These are phyloP conservation scores for Boletus vermiculosoides DNA, from an alignment of 768 basidiomycete genomes.

Conservation along the genomic window DNA sequence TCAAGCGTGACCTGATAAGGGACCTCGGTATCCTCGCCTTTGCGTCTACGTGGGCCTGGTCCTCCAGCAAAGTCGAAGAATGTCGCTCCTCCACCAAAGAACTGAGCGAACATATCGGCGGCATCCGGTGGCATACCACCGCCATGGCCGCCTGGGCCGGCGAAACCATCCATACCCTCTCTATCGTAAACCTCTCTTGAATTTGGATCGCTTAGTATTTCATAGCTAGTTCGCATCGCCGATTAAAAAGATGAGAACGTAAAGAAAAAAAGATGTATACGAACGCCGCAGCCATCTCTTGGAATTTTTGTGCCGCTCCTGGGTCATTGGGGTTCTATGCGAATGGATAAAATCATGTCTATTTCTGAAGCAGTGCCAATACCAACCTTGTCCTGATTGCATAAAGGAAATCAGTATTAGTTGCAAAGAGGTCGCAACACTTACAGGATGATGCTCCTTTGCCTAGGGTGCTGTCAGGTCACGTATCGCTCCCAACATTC, in stretches of 20 bases:
- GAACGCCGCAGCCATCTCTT: slow-evolving; percentile 86
- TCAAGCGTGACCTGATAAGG: slow-evolving; percentile 86
- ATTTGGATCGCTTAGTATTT: slow-evolving; percentile 72
- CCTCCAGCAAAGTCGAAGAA: slow-evolving; percentile 68
- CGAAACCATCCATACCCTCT: slow-evolving; percentile 68
- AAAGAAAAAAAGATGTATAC: slow-evolving; percentile 30
- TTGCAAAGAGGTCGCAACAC: slow-evolving; percentile 19
- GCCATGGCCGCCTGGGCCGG: slow-evolving; percentile 45
- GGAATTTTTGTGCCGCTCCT: slow-evolving; percentile 77
- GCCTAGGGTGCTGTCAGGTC: slow-evolving; percentile 50
- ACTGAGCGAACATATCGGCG: slow-evolving; percentile 70
- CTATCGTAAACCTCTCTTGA: slow-evolving; percentile 70
- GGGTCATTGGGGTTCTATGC: slow-evolving; percentile 85
- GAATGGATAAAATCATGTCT: background rate
- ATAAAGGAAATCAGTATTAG: background rate
- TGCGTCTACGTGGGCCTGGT: slow-evolving; percentile 44
- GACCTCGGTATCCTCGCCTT: slow-evolving; percentile 72
- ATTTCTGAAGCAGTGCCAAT: background rate
- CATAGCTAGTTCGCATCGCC: slow-evolving; percentile 54
- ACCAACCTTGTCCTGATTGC: slow-evolving; percentile 64
- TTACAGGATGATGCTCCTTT: slow-evolving; percentile 83
- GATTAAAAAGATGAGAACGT: slow-evolving; percentile 5
- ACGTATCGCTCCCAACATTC: background rate
- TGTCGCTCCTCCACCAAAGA: slow-evolving; percentile 60
- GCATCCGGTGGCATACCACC: slow-evolving; percentile 48